phyloP scores from a whole-genome alignment of 2,329 filamentous ascomycete genomes.

The Aureobasidium uvarum region DNA sequence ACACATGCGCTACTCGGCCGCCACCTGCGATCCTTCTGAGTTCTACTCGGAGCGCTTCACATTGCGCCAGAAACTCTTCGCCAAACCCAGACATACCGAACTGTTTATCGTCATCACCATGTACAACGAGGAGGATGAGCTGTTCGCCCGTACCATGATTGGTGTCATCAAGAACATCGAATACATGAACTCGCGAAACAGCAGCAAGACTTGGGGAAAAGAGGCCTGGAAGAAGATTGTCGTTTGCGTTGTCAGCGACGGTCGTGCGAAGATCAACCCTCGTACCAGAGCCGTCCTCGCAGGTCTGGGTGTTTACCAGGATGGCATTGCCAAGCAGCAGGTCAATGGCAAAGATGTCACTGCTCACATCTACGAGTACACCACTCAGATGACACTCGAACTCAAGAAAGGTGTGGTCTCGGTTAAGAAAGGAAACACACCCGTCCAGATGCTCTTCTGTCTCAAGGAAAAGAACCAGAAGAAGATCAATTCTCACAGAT shows the following conservation, averaged over 20 bases:
- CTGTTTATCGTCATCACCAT: slow-evolving; percentile 96
- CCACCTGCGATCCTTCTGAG: slow-evolving; percentile 86
- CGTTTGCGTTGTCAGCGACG: slow-evolving; percentile 94
- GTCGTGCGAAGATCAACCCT: slow-evolving; percentile 93
- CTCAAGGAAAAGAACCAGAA: slow-evolving; percentile 99
- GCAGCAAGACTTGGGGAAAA: slow-evolving; percentile 97
- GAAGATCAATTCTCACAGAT: slow-evolving; percentile 99
- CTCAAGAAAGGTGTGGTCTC: slow-evolving; percentile 88
- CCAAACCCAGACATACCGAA: slow-evolving; percentile 88
- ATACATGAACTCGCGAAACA: slow-evolving; percentile 91
- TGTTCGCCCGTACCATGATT: slow-evolving; percentile 93
- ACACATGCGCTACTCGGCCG: slow-evolving; percentile 90
- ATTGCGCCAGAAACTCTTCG: slow-evolving; percentile 84
- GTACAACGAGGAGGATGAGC: slow-evolving; percentile 98
- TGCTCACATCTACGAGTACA: slow-evolving; percentile 94
- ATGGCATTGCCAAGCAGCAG: slow-evolving; percentile 97
- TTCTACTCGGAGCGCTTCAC: slow-evolving; percentile 91
- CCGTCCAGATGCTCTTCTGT: slow-evolving; percentile 96
- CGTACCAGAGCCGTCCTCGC: slow-evolving; percentile 85
- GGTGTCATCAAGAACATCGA: slow-evolving; percentile 99
- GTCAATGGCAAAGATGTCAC: slow-evolving; percentile 97
- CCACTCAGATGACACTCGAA: slow-evolving; percentile 78
- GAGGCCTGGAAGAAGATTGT: slow-evolving; percentile 99
- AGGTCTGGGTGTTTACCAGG: slow-evolving; percentile 94
- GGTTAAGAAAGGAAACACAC: slow-evolving; percentile 77